Base-by-base conservation (phyloP, 169 alveolate species). In the Eimeria acervulina region DNA sequence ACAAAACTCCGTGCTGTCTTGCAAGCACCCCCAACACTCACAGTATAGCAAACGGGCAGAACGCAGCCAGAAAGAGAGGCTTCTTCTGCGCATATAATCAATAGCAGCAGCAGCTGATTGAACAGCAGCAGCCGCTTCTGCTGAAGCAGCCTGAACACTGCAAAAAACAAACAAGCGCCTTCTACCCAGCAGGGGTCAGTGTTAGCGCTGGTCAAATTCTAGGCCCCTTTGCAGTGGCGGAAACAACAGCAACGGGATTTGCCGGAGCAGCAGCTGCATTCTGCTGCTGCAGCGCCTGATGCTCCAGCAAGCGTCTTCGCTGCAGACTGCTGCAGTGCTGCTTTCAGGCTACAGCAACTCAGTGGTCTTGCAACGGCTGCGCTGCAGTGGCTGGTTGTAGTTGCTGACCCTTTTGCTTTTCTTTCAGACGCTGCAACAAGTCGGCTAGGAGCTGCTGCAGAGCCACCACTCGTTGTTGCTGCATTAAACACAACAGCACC, bases 381-480 rank as follows among this genome's bases (percentile, higher is more conserved):
- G 66, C 68, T 78, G 89, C 89, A 78, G 63, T 78, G 63, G 26
- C 68, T 38, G 63, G 68, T 42, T 78, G 89, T 78, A 42, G 66
- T 51, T 78, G 89, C 89, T 38, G 59, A 17, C 26, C 66, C 44
- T 55, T 36, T 38, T 84, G 92, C 38, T 84, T 47, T 33, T 84
- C 42, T 15, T 84, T 47, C 6, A 52, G 92, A n/a, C 76, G 92
- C 78, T 52, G 92, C 78, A 47, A 33, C 70, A 84, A 31, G 19
- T 84, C 78, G 31, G 70, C 55, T 66, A 52, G 23, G 76, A 52
- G 92, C 74, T 84, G 92, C 92, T 84, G 92, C 74, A 84, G 92
- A 1, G 92, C 76, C 76, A 84, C 52, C 70, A 84, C 92, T 21
- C 78, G 78, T 52, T 84, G 74, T 33, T 84, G 92, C 92, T 84